These are phyloP conservation scores for Penicillium egyptiacum DNA, from an alignment of 495 filamentous ascomycete genomes.

Conservation along the genomic window DNA sequence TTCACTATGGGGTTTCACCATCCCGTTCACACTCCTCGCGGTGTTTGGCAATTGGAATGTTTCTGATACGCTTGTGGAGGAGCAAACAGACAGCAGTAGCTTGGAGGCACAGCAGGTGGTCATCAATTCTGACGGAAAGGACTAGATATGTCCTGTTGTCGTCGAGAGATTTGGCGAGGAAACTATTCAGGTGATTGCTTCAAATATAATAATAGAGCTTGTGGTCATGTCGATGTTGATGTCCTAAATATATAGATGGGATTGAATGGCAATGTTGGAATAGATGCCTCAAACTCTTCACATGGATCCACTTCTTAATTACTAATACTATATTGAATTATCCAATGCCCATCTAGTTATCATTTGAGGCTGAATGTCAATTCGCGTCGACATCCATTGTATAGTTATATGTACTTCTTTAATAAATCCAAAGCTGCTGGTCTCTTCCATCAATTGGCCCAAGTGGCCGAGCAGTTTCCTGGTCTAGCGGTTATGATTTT, in stretches of 20 bases:
- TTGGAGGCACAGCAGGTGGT: slow-evolving; percentile 21
- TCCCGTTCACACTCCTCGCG: slow-evolving; percentile 20
- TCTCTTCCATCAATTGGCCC: not conserved
- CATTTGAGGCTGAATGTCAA: not conserved
- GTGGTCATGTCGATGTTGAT: not conserved
- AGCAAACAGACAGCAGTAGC: slow-evolving; percentile 12
- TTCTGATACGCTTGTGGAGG: not conserved
- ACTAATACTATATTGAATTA: not conserved
- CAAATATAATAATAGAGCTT: not conserved
- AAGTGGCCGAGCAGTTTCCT: slow-evolving; percentile 8
- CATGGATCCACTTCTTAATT: not conserved
- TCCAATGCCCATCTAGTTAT: not conserved
- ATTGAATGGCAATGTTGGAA: too few species aligned
- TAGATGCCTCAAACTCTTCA: not conserved
- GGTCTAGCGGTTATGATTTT: slow-evolving; percentile 19
- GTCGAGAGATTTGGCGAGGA: not conserved
- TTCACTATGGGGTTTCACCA: slow-evolving; percentile 20
- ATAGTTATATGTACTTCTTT: not conserved
- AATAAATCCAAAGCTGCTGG: not conserved
- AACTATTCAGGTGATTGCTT: not conserved
- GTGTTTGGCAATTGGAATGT: slow-evolving; percentile 23
- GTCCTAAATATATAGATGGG: too few species aligned
- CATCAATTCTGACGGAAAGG: not conserved
- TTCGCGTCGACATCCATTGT: not conserved
- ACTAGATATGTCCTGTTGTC: not conserved